Percentiles rank a stretch among this genome's conserved stretches.
Evolutionary conservation across 768 basidiomycete genomes (phyloP).

Genomic region (Ramaria rubella): DNA sequence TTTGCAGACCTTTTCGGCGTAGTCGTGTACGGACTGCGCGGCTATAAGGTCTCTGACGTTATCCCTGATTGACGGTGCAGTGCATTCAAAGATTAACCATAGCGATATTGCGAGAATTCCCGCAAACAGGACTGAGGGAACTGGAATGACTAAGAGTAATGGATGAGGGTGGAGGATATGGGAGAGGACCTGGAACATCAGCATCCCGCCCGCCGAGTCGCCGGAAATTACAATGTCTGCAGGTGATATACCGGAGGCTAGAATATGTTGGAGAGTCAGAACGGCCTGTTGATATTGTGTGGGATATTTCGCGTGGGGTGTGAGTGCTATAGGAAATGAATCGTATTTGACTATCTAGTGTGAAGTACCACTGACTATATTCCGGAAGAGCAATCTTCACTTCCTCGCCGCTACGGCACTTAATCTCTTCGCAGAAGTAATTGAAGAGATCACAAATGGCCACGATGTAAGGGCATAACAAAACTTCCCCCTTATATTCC

Average conservation of each 20-base stretch:
- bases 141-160: not conserved
- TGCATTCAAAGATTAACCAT: slow-evolving; percentile 11
- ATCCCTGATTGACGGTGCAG: not conserved
- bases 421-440: slow-evolving; percentile 4
- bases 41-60: not conserved
- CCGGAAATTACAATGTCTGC: slow-evolving; percentile 15
- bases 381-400: slow-evolving; percentile 4
- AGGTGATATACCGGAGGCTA: slow-evolving; percentile 14
- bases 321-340: slow-evolving; percentile 9
- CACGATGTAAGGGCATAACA: not conserved
- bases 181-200: slow-evolving; percentile 16
- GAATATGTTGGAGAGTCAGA: slow-evolving; percentile 14
- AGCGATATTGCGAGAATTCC: slow-evolving; percentile 14
- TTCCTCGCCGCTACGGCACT: not conserved
- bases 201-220: slow-evolving; percentile 20
- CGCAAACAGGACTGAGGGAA: slow-evolving; percentile 4
- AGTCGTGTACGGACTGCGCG: not conserved
- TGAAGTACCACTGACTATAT: slow-evolving; percentile 4
- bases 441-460: not conserved
- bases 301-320: slow-evolving; percentile 15
- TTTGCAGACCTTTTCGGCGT: not conserved
- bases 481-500: slow-evolving; percentile 7
- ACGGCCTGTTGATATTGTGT: slow-evolving; percentile 16
- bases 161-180: slow-evolving; percentile 18
- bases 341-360: not conserved